Percentiles rank a stretch among this genome's conserved stretches.
phyloP scores from a whole-genome alignment of 108 stramenopile genomes.

The Skeletonema potamos region DNA sequence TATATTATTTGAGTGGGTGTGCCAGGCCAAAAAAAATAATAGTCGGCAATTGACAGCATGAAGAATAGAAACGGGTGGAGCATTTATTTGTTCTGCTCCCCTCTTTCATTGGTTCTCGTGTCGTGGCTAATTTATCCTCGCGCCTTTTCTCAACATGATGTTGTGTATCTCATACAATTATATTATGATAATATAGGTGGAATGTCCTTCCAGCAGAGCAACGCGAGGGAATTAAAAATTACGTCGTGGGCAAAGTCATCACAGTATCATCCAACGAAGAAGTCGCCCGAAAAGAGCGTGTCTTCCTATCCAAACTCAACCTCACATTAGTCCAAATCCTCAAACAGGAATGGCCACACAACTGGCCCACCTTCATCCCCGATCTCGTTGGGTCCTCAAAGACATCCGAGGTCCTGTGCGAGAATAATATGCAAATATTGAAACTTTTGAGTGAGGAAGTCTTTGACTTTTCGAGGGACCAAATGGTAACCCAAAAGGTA shows the following conservation, averaged over 20 bases:
- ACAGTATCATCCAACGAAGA: conserved; percentile 79
- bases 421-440: conserved; percentile 99
- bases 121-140: too few relatives aligned
- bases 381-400: conserved; percentile 94
- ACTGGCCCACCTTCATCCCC: conserved; percentile 98
- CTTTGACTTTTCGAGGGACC: conserved; percentile 96
- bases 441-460: conserved; percentile 98
- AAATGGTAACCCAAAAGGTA: conserved; percentile 95
- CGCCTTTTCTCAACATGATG: too few relatives aligned
- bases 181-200: conserved; percentile 58
- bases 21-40: background rate
- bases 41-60: background rate
- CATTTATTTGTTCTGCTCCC: too few relatives aligned
- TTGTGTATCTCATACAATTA: background rate
- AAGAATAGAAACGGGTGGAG: background rate
- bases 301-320: conserved; percentile 90
- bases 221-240: conserved; percentile 96
- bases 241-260: conserved; percentile 96
- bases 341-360: conserved; percentile 99
- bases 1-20: background rate
- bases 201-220: conserved; percentile 90
- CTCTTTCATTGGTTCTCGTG: too few relatives aligned
- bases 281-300: conserved; percentile 54
- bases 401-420: conserved; percentile 92
- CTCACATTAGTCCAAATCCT: conserved; percentile 96